phyloP scores from a whole-genome alignment of 164 flowering plant genomes.

The Malania oleifera region DNA sequence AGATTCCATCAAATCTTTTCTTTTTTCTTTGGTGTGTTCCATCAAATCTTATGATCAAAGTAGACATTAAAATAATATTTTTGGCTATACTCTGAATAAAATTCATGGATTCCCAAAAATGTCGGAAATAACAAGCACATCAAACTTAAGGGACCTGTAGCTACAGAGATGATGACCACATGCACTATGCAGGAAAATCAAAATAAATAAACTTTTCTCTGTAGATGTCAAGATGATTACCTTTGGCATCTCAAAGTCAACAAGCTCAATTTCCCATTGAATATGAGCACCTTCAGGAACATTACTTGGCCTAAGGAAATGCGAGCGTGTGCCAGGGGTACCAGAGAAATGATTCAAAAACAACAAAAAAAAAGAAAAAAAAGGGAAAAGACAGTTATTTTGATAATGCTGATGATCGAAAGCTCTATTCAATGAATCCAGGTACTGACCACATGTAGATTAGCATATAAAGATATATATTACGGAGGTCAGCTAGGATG shows the following conservation, averaged over 20 bases:
- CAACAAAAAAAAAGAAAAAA: not conserved
- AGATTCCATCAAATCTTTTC: too few relatives aligned
- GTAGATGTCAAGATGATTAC: constrained; percentile 25
- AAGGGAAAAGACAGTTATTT: not conserved
- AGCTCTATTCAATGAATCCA: not conserved
- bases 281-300: constrained; percentile 95
- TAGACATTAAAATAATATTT: too few relatives aligned
- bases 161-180: too few relatives aligned
- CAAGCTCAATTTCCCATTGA: constrained; percentile 95
- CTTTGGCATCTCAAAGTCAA: constrained; percentile 91
- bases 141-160: too few relatives aligned
- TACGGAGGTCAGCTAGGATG: not conserved
- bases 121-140: too few relatives aligned
- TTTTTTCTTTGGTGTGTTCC: too few relatives aligned
- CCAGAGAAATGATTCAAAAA: not conserved
- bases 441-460: not conserved
- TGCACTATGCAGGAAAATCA: too few relatives aligned
- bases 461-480: not conserved
- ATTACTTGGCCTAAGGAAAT: constrained; percentile 57
- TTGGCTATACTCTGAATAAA: too few relatives aligned
- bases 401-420: not conserved
- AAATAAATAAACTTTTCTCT: too few relatives aligned
- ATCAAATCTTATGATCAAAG: too few relatives aligned
- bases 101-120: too few relatives aligned
- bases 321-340: constrained; percentile 2